Base-by-base conservation (phyloP, 257 asterid genomes). In the Orobanche coerulescens region DNA sequence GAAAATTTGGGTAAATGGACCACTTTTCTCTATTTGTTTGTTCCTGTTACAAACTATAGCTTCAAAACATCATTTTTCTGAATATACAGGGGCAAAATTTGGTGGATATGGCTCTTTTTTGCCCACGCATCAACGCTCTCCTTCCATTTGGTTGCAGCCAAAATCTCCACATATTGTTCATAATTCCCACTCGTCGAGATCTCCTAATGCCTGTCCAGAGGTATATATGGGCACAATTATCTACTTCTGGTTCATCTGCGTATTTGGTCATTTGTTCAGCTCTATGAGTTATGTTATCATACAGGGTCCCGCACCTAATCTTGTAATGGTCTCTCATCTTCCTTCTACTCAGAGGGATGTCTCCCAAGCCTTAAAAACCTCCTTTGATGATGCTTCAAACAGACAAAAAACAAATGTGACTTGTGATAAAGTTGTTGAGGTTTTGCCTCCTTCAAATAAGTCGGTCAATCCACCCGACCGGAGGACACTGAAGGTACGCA, bases 101-200 rank as follows among this genome's bases (percentile, higher is more conserved):
- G 98, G 98, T 74, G 97, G 84, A 36, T 92, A 92, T 66, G 98
- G 97, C 65, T 86, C 98, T 0, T 92, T 92, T 72, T 74, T 92
- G 55, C 95, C 94, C 60, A 79, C 76, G 25, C 51, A 80, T 57
- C 95, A 81, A 65, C 93, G 95, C 49, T 86, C 95, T 16, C 95
- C 97, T 72, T 72, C 84, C 23, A 72, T 76, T 62, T 64, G 68
- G 75, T 69, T 80, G 36, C 90, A 80, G 57, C 87, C 82, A 61
- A 83, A 78, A 79, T 73, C 88, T 66, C 86, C 94, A 49, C 66
- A 62, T 44, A 72, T 68, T 74, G 80, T 72, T 76, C 90, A 84
- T 76, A 82, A 57, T 67, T 71, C 61, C 61, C 58, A 69, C 65
- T 69, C 66, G 56, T 65, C 76, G 65, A 75, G 62, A 73, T 82